A percentile compares a stretch with the other conserved stretches of the same genome.
Conservation (phyloP, 345 rosid genomes). For the Clarkia xantiana region DNA sequence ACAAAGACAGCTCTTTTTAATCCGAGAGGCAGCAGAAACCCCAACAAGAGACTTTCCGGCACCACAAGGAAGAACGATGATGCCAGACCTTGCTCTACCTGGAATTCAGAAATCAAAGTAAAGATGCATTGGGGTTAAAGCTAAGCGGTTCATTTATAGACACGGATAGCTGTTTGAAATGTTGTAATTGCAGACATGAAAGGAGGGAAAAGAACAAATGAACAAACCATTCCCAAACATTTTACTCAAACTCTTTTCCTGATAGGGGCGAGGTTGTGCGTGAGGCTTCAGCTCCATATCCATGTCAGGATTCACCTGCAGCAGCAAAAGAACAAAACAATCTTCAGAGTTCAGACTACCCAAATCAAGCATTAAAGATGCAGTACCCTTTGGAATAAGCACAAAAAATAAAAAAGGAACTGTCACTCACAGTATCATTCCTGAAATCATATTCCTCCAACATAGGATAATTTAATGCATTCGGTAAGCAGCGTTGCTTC, state of each 20-base stretch:
- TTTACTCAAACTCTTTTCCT: slow-evolving; percentile 93
- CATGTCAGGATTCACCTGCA: slow-evolving; percentile 88
- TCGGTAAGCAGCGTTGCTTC: slow-evolving; percentile 95
- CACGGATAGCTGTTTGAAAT: not conserved
- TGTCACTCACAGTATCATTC: slow-evolving; percentile 65
- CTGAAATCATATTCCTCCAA: slow-evolving; percentile 94
- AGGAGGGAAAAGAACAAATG: not conserved
- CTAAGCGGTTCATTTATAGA: not conserved
- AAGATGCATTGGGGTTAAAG: not conserved
- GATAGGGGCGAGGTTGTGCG: slow-evolving; percentile 96
- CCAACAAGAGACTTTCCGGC: slow-evolving; percentile 98
- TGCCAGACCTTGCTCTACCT: slow-evolving; percentile 98
- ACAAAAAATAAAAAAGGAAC: not conserved
- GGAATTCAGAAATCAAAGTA: slow-evolving; percentile 9
- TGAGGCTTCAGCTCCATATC: slow-evolving; percentile 84
- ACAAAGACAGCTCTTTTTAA: slow-evolving; percentile 93
- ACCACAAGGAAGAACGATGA: slow-evolving; percentile 95
- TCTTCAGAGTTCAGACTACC: not conserved
- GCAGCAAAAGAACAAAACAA: slow-evolving; percentile 7
- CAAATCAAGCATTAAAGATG: not conserved
- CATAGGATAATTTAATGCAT: slow-evolving; percentile 95
- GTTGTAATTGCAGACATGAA: slow-evolving; percentile 3
- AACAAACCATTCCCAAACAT: slow-evolving; percentile 93
- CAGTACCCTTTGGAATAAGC: not conserved
- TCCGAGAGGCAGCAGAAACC: slow-evolving; percentile 84